Percentiles rank a stretch among this genome's conserved stretches.
Evolutionary conservation across 306 rosid genomes (phyloP).

Genomic region (Vigna hirtella): DNA sequence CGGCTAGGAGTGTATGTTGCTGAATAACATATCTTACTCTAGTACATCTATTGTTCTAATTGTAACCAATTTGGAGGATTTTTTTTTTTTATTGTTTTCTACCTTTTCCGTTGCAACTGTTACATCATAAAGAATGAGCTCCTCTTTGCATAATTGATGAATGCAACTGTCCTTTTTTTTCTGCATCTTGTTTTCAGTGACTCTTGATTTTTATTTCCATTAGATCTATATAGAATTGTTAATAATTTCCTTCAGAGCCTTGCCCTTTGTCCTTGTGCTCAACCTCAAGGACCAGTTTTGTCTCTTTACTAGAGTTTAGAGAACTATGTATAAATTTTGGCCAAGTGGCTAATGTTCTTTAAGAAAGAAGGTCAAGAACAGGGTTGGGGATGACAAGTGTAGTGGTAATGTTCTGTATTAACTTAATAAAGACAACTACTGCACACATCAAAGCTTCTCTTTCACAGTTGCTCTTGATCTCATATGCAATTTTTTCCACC

Average conservation of each 20-base stretch:
- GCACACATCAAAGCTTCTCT: neutral
- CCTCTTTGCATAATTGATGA: slow-evolving; percentile 5
- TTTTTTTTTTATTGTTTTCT: neutral
- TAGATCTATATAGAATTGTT: neutral
- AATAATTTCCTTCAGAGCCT: slow-evolving; percentile 12
- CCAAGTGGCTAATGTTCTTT: slow-evolving; percentile 27
- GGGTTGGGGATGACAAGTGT: slow-evolving; percentile 19
- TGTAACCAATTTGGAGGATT: slow-evolving; percentile 5
- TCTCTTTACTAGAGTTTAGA: neutral
- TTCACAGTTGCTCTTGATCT: neutral
- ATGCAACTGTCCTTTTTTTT: slow-evolving; percentile 11
- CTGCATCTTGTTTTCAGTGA: neutral
- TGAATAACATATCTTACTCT: slow-evolving; percentile 6
- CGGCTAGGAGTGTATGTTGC: neutral
- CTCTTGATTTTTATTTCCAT: neutral
- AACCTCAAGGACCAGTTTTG: neutral
- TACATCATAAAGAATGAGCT: neutral
- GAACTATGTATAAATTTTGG: slow-evolving; percentile 36
- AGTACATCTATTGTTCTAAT: slow-evolving; percentile 23
- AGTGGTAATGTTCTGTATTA: slow-evolving; percentile 5
- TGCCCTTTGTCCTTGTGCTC: slow-evolving; percentile 11
- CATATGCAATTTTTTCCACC: slow-evolving; percentile 26
- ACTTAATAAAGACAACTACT: neutral
- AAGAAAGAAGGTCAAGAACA: neutral
- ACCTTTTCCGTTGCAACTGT: slow-evolving; percentile 6